These are phyloP conservation scores for Amanita pallidorosea DNA, from an alignment of 768 basidiomycete species.

Conservation along the genomic window DNA sequence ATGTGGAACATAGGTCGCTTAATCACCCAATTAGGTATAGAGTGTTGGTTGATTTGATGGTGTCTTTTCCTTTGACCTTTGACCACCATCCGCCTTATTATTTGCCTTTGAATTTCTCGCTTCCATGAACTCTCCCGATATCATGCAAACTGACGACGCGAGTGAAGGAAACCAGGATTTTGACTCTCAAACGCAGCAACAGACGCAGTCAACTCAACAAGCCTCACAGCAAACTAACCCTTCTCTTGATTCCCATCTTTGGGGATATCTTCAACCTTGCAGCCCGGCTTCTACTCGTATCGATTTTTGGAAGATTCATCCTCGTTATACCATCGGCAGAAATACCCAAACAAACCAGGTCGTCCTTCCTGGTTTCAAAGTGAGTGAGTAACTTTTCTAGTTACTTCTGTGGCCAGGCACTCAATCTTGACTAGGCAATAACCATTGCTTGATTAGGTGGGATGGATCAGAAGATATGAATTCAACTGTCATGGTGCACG, in stretches of 20 bases:
- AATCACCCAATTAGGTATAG: not conserved
- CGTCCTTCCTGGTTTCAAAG: conserved; percentile 57
- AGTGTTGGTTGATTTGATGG: not conserved
- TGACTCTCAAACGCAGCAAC: conserved; percentile 19
- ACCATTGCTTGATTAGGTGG: conserved; percentile 50
- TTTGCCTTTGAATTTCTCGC: not conserved
- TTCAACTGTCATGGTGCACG: conserved; percentile 37
- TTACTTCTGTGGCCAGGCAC: conserved; percentile 3
- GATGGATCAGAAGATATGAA: conserved; percentile 34
- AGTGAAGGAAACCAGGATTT: conserved; percentile 12
- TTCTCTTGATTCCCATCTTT: conserved; percentile 35
- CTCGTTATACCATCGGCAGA: conserved; percentile 45
- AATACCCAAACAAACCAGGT: conserved; percentile 36
- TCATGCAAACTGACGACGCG: conserved; percentile 14
- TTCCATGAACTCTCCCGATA: conserved; percentile 1
- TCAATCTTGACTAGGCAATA: conserved; percentile 31
- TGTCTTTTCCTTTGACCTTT: not conserved
- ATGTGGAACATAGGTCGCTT: not conserved
- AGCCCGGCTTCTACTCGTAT: conserved; percentile 39
- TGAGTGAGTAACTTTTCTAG: conserved; percentile 42
- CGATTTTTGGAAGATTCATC: conserved; percentile 48
- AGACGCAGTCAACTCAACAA: conserved; percentile 36
- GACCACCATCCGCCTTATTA: not conserved
- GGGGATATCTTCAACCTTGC: conserved; percentile 67
- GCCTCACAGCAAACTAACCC: conserved; percentile 23